phyloP scores from a whole-genome alignment of 1,284 basidiomycete species.

The Heterobasidion irregulare region DNA sequence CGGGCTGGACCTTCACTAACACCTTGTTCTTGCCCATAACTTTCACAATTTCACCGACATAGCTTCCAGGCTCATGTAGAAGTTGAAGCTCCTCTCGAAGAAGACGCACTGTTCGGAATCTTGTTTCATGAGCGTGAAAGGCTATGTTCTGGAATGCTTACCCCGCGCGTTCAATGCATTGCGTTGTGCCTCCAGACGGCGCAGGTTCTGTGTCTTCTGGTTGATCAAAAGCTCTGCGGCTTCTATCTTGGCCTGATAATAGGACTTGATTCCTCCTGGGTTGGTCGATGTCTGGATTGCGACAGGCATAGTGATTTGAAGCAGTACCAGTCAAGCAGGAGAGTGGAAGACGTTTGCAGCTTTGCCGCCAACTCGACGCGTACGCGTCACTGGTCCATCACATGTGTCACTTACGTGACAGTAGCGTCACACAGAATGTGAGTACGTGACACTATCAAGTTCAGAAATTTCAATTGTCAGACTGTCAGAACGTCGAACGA shows the following conservation, averaged over 20 bases:
- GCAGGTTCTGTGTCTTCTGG: constrained; percentile 93
- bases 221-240: constrained; percentile 89
- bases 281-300: constrained; percentile 37
- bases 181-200: constrained; percentile 92
- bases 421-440: neutral
- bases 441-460: neutral
- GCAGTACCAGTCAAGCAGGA: neutral
- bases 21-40: constrained; percentile 99
- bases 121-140: neutral
- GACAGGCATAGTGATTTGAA: constrained; percentile 37
- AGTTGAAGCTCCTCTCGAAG: constrained; percentile 92
- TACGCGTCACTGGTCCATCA: constrained; percentile 7
- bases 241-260: constrained; percentile 96
- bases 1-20: constrained; percentile 96
- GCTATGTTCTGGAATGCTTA: constrained; percentile 24
- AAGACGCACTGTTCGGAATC: constrained; percentile 53
- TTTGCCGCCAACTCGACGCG: constrained; percentile 6
- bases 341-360: neutral
- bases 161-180: constrained; percentile 96
- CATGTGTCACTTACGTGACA: neutral
- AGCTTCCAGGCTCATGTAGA: constrained; percentile 93
- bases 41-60: constrained; percentile 97
- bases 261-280: constrained; percentile 70
- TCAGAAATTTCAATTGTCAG: neutral
- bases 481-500: neutral